phyloP scores from a whole-genome alignment of 2,329 filamentous ascomycete genomes.

The Trichoderma lentiforme region DNA sequence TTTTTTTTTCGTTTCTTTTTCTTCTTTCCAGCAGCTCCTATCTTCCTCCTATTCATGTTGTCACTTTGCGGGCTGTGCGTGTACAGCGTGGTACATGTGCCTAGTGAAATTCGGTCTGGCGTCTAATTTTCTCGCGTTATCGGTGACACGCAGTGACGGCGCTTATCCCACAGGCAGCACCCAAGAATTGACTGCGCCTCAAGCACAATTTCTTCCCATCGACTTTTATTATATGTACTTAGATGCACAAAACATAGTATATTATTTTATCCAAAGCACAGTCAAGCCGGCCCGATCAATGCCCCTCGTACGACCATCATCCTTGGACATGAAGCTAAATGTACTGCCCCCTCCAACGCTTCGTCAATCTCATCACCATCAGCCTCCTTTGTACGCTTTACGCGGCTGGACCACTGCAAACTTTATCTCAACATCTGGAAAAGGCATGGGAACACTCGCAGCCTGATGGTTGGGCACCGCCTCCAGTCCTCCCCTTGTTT shows the following conservation, averaged over 20 bases:
- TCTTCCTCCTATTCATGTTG: background rate
- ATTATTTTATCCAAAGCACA: background rate
- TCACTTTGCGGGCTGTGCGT: background rate
- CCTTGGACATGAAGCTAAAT: background rate
- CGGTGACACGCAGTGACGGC: background rate
- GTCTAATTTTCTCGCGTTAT: slow-evolving; percentile 1
- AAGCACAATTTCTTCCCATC: background rate
- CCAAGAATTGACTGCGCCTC: background rate
- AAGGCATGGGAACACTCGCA: background rate
- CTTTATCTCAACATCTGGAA: background rate
- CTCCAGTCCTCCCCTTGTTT: background rate
- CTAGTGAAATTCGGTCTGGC: background rate
- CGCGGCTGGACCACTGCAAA: background rate
- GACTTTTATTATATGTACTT: background rate
- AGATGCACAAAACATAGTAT: background rate
- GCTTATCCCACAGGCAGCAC: slow-evolving; percentile 6
- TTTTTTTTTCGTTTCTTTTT: too few species aligned
- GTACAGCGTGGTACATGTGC: background rate
- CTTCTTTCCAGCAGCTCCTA: background rate
- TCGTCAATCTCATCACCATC: background rate
- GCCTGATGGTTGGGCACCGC: background rate
- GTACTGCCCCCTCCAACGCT: background rate
- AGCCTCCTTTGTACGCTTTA: background rate
- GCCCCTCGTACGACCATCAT: background rate
- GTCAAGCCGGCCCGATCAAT: background rate